Evolutionary conservation across 352 stramenopile species (phyloP).

Genomic region (Phytophthora fragariae): DNA sequence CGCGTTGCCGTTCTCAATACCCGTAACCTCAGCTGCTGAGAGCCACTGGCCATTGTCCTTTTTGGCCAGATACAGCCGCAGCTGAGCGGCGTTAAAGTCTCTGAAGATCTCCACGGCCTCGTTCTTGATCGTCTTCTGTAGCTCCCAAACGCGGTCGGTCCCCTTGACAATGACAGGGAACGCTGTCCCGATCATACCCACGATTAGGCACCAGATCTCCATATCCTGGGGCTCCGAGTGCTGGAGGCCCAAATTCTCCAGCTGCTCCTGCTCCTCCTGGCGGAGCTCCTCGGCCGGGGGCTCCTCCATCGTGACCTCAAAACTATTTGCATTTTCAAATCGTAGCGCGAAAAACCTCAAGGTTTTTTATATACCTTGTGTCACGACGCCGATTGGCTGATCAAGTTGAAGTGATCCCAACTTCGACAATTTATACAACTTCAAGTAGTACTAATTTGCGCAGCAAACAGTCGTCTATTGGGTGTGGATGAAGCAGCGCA

Average conservation of each 20-base stretch:
- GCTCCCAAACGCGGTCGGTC: conserved; percentile 33
- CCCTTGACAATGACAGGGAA: conserved; percentile 30
- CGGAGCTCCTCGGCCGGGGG: conserved; percentile 4
- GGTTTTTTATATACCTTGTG: neutral
- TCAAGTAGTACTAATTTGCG: neutral
- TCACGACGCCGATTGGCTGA: neutral
- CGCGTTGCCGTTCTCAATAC: conserved; percentile 30
- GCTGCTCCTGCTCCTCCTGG: neutral
- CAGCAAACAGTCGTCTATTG: neutral
- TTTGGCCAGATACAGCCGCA: conserved; percentile 31
- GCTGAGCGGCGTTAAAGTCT: conserved; percentile 34
- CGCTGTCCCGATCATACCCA: conserved; percentile 39
- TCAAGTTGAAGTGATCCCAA: neutral
- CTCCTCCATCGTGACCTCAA: conserved; percentile 13
- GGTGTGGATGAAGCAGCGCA: neutral
- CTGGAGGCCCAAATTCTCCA: neutral
- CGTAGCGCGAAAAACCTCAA: conserved; percentile 8
- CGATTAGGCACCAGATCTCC: conserved; percentile 38
- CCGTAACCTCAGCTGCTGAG: conserved; percentile 19
- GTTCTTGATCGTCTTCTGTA: conserved; percentile 40
- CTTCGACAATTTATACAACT: neutral
- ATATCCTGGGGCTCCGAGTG: conserved; percentile 12
- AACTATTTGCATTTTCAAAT: conserved; percentile 16
- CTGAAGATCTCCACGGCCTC: conserved; percentile 37
- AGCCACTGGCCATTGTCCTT: conserved; percentile 30